Evolutionary conservation across 139 green algal genomes (phyloP).

Genomic region (Nannochloris sp.): DNA sequence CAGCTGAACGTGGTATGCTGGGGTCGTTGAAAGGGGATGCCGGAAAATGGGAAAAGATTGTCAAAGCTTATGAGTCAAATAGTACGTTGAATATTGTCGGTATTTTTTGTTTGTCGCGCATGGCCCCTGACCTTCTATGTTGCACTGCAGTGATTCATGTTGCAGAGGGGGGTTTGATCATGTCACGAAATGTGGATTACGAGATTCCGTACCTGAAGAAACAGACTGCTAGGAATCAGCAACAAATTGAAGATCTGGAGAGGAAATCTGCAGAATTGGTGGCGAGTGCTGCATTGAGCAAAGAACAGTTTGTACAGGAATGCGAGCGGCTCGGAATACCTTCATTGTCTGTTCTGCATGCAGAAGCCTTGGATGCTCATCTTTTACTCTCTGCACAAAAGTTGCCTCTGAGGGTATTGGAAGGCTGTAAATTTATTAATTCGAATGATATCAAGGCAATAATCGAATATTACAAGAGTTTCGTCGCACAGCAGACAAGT

Average conservation of each 20-base stretch:
- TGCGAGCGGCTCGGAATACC: background rate
- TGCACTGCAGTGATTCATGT: slow-evolving; percentile 37
- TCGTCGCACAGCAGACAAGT: background rate
- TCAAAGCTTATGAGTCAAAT: slow-evolving; percentile 58
- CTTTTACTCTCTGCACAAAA: too few relatives aligned
- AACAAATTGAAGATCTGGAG: slow-evolving; percentile 51
- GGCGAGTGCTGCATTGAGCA: slow-evolving; percentile 36
- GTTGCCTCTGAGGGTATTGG: too few relatives aligned
- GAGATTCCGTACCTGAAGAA: slow-evolving; percentile 66
- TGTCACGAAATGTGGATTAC: slow-evolving; percentile 64
- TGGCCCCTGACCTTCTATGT: background rate
- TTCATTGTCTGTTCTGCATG: slow-evolving; percentile 36
- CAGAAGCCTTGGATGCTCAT: too few relatives aligned
- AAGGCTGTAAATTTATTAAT: too few relatives aligned
- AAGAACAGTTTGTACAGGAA: slow-evolving; percentile 46
- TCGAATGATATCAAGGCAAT: too few relatives aligned
- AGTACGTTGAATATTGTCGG: background rate
- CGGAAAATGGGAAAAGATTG: slow-evolving; percentile 60
- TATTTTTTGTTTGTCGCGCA: slow-evolving; percentile 9
- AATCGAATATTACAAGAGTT: background rate
- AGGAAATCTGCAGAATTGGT: slow-evolving; percentile 45
- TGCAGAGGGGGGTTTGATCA: slow-evolving; percentile 45
- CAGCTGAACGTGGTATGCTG: slow-evolving; percentile 54
- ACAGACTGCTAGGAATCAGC: slow-evolving; percentile 32
- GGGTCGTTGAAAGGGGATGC: slow-evolving; percentile 52